Percentiles rank a stretch among this genome's conserved stretches.
These are phyloP conservation scores for Sugiyamaella qingdaonensis DNA, from an alignment of 805 yeast genomes.

Conservation along the genomic window DNA sequence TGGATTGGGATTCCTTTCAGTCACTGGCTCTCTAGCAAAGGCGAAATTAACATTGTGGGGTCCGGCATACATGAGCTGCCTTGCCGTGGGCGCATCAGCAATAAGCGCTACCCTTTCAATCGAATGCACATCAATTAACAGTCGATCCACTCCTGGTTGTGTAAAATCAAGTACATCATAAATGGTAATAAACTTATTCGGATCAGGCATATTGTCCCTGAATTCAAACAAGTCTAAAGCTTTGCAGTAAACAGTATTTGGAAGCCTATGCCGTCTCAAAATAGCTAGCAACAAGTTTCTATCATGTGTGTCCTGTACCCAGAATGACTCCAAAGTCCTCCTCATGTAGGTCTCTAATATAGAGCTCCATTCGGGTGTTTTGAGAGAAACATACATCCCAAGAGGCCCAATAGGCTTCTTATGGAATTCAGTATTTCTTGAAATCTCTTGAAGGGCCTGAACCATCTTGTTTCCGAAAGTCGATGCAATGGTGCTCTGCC, in stretches of 20 bases:
- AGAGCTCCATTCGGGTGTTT: conserved; percentile 53
- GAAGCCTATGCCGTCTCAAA: conserved; percentile 23
- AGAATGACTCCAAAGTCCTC: conserved; percentile 53
- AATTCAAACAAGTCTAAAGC: conserved; percentile 56
- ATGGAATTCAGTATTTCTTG: conserved; percentile 38
- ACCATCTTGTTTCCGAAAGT: conserved; percentile 51
- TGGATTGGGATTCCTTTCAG: conserved; percentile 4
- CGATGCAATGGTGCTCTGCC: conserved; percentile 28
- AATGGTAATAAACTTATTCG: conserved; percentile 42
- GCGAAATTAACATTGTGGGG: conserved; percentile 37
- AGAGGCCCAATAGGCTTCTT: conserved; percentile 74
- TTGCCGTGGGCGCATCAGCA: conserved; percentile 50
- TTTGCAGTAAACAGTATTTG: conserved; percentile 42
- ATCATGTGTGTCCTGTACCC: conserved; percentile 65
- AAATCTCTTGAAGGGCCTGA: conserved; percentile 40
- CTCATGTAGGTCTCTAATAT: conserved; percentile 55
- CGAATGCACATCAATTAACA: conserved; percentile 53
- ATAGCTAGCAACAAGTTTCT: conserved; percentile 32
- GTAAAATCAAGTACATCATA: conserved; percentile 57
- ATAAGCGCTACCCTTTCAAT: conserved; percentile 59
- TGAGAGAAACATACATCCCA: conserved; percentile 58
- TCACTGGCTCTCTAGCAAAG: conserved; percentile 3
- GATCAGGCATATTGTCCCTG: conserved; percentile 41
- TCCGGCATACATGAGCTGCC: conserved; percentile 36
- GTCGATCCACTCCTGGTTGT: conserved; percentile 51